Base-by-base conservation (phyloP, 768 basidiomycete species). In the Lentinula detonsa region DNA sequence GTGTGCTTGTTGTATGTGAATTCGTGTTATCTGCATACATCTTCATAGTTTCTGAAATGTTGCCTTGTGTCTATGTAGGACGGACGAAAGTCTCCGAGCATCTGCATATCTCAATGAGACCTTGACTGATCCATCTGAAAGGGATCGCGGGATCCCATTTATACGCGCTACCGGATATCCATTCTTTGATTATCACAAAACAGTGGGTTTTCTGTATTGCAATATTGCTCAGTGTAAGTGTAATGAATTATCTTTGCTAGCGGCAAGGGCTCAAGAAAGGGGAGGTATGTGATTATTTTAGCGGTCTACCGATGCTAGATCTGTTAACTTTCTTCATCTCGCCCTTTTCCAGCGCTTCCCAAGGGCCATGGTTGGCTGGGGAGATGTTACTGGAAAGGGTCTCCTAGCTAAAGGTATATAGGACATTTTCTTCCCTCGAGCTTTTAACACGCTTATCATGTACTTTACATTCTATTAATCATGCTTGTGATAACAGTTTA, bases 311-410 rank as follows among this genome's bases (percentile, higher is more conserved):
- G 39, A 8, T 37, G 0, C 15, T 3, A 9, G 9, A 40, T 9
- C 16, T 35, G 34, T 8, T 49, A 3, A 23, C 28, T 6, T 28
- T 13, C 10, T 15, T 28, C 28, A 28, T 35, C 8, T 18, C 5
- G 16, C 10, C 11, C 34, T 42, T 48, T 51, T 31, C 4, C 40
- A 67, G 65, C 70, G 71, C 3, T 74, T 76, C 57, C 70, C 63
- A 0, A 58, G 65, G 39, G 74, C 67, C 7, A 74, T 75, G 72
- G 52, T 69, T 8, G 74, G 70, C 6, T 73, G 70, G 70, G 69
- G 67, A 3, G 63, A 64, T 31, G 68, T 66, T 1, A 74, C 66
- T n/a, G 69, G 64, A 15, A 70, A 72, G 2, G 58, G 63, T 7
- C 69, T 71, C 18, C 65, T 76, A 15, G 60, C 73, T 6, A 58